Percentiles rank a stretch among this genome's conserved stretches.
phyloP scores from a whole-genome alignment of 1,139 yeast species.

The Blastobotrys indianensis region DNA sequence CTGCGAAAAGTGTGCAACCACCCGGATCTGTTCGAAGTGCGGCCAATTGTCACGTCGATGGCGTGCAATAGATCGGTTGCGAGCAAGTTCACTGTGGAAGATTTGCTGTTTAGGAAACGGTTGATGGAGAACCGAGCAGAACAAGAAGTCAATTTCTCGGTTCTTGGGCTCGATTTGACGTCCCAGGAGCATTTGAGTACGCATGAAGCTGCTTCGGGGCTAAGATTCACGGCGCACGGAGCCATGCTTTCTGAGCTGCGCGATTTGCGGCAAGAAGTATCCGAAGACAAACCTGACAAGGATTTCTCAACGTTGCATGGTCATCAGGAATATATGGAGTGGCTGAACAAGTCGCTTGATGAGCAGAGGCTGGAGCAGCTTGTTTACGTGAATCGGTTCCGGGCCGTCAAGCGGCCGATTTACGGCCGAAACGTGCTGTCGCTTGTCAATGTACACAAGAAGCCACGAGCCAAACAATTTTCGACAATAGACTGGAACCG shows the following conservation, averaged over 20 bases:
- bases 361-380: conserved; percentile 49
- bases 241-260: conserved; percentile 26
- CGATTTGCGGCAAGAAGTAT: conserved; percentile 15
- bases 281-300: conserved; percentile 33
- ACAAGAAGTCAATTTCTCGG: conserved; percentile 44
- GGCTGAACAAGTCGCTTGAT: conserved; percentile 39
- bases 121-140: conserved; percentile 29
- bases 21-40: conserved; percentile 92
- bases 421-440: conserved; percentile 28
- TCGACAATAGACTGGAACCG: too few relatives aligned
- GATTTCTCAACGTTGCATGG: conserved; percentile 49
- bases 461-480: background rate
- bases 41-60: conserved; percentile 90
- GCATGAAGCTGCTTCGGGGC: conserved; percentile 45
- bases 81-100: conserved; percentile 43
- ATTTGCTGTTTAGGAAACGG: conserved; percentile 41
- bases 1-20: conserved; percentile 95
- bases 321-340: conserved; percentile 54
- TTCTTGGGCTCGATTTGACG: conserved; percentile 57
- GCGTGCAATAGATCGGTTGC: conserved; percentile 64
- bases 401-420: conserved; percentile 30
- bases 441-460: conserved; percentile 6
- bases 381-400: conserved; percentile 50
- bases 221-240: conserved; percentile 43
- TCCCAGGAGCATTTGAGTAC: conserved; percentile 44